Base-by-base conservation (phyloP, 768 basidiomycete species). In the Tylopilus vinaceipallidus region DNA sequence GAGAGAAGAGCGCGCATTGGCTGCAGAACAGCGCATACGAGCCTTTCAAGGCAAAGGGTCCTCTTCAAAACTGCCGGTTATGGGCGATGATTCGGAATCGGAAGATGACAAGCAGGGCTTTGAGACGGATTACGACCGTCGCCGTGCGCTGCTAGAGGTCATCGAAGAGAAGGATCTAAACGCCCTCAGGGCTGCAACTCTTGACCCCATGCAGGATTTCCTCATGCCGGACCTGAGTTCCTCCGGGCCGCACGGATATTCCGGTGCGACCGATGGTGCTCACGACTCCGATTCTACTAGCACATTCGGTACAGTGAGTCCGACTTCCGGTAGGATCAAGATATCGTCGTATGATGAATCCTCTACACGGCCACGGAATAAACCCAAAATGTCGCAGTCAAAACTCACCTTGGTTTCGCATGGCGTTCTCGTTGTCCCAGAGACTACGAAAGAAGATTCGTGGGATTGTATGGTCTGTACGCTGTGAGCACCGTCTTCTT, bases 1-100 rank as follows among this genome's bases (percentile, higher is more conserved):
- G 13, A 72, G 89, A 50, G 88, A 89, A 56, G 87, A 89, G 62
- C 77, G 89, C 48, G 89, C 88, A 2, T 55, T 82, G 30, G 90
- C 89, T n/a, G 80, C 79, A 7, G 87, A 92, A 66, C 73, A 71
- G 19, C 76, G 91, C 29, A 44, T 88, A 12, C 67, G 66, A 42
- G 72, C 74, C 9, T 59, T 83, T 39, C 74, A 77, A 63, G 63
- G 62, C 33, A 44, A 62, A n/a, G 36, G 35, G 16, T 47, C 58
- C 30, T 39, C 53, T 35, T 55, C 50, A 26, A 32, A n/a, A 10
- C 17, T 32, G 51, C n/a, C 61, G 52, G 30, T 52, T 47, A 10
- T 50, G 52, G 32, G 47, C 49, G 29, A 55, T 67, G 72, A 72
- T 36, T 64, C 68, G 1, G 75, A 73, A 42, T 51, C 53, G 47